Evolutionary conservation across 1,139 yeast genomes (phyloP), one percentile per base, ranked within the genome.

Genomic region (Diutina neorugosa): DNA sequence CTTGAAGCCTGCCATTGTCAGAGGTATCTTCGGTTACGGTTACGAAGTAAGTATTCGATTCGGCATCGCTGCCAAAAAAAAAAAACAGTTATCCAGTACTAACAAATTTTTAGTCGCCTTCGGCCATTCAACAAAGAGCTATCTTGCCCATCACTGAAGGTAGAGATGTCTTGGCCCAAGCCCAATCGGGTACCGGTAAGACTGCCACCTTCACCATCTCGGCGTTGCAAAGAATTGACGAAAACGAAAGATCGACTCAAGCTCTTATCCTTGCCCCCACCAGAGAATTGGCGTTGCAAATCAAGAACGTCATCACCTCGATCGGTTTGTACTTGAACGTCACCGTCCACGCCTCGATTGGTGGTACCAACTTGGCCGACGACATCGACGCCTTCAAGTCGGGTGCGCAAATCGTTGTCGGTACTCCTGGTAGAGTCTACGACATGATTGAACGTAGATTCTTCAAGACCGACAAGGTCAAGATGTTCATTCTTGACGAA

Each of bases 101-200:
- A 43, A 43, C 46, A 43, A 7, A 23, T 20, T 41, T 40, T 18
- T 43, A 43, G 78, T 79, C 82, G 60, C 98, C 98, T 65, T 88
- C 96, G 61, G 95, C 98, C 61, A 93, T 93, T 76, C 98, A 93
- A 78, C 96, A 89, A 73, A 88, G 98, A 76, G 98, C 98, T 60
- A 93, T 93, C 65, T 78, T 87, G 69, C 98, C 96, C 70, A 90
- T 93, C 72, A 85, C 93, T 68, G 94, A 88, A 73, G 96, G 96
- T 62, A 84, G 93, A 75, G 98, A 93, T 73, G 96, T 91, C 56
- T 82, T 93, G 67, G 98, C 98, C 62, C 98, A 93, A 77, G 97
- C 98, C 63, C 98, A 93, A 81, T 91, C 98, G 54, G 98, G 98
- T 84, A 93, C 98, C 61, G 98, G 98, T 84, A 93, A 93, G 80